Base-by-base conservation (phyloP, 163 green algal genomes). In the Scenedesmus sp. region DNA sequence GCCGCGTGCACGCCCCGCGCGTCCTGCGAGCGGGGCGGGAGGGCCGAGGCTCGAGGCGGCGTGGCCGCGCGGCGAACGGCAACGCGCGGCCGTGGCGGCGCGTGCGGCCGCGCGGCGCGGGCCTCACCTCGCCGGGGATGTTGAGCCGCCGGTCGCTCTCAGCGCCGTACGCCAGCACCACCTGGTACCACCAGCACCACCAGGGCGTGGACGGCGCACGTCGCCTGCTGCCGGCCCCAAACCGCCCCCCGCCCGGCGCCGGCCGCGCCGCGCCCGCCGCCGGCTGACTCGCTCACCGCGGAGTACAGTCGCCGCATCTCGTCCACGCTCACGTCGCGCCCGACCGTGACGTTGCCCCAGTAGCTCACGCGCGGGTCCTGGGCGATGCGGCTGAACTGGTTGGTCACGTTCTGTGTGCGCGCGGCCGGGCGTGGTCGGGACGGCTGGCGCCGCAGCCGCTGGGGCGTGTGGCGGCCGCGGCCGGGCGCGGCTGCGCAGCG, bases 91-190 rank as follows among this genome's bases (percentile, higher is more conserved):
- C n/a, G n/a, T n/a, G n/a, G n/a, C n/a, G n/a, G n/a, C n/a, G n/a
- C n/a, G n/a, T n/a, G n/a, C n/a, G n/a, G n/a, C n/a, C n/a, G n/a
- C n/a, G n/a, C n/a, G n/a, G 60, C 18, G 22, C 36, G 54, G 1
- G 13, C 13, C 83, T 45, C 56, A 92, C 89, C 89, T 96, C 92
- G 0, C 95, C 94, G 24, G 92, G 89, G 4, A 98, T 84, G 17
- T 85, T 80, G 36, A 99, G 87, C 18, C 70, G 74, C 15, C 87
- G 81, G 83, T 98, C 94, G 72, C 87, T 89, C 76, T 98, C 93
- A 34, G 94, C 92, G 2, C 96, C 96, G 79, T 96, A 97, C 4
- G 92, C 87, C 29, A 99, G 84, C 15, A 99, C 85, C 15, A 98
- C 86, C 88, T 93, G 84, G n/a, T n/a, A n/a, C n/a, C n/a, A n/a